Evolutionary conservation across 2,329 filamentous ascomycete species (phyloP), one percentile per base, ranked within the genome.

Genomic region (Bimuria novae-zelandiae): DNA sequence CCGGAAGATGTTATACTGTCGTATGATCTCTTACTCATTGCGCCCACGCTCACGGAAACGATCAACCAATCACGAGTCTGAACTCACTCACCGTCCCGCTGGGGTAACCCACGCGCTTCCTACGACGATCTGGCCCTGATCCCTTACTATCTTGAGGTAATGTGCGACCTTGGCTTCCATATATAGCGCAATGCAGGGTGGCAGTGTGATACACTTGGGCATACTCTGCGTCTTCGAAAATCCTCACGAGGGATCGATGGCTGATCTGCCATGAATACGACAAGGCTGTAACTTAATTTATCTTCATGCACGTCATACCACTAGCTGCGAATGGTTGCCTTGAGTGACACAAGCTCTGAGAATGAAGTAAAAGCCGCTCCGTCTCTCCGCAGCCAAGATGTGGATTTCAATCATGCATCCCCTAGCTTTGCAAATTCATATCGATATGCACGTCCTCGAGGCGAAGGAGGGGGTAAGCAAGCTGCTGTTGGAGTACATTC

Each of bases 111-210:
- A n/a, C n/a, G n/a, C n/a, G n/a, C n/a, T n/a, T n/a, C n/a, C n/a
- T n/a, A n/a, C n/a, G n/a, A n/a, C n/a, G n/a, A n/a, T n/a, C n/a
- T n/a, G n/a, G n/a, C n/a, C n/a, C n/a, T 32, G 51, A 55, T 43
- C 39, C 48, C 21, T 44, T 44, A 10, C 25, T 27, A 27, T 27
- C 19, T 29, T 29, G 21, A n/a, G 40, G 19, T 22, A 27, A 3
- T 16, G 19, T 42, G 36, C 48, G 52, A 54, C 27, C 47, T 54
- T 53, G 55, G 54, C 42, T 52, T 19, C 47, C 39, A 46, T 7
- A 37, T 46, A 27, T 36, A 47, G 46, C 17, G 19, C 16, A 45
- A 50, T 53, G 57, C 57, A 52, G 57, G 57, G 57, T 40, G 35
- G 14, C 23, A 11, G 36, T 27, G 17, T 17, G 36, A 41, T 37